Evolutionary conservation across 805 yeast genomes (phyloP), one percentile per base, ranked within the genome.

Genomic region (Scheffersomyces coipomensis): DNA sequence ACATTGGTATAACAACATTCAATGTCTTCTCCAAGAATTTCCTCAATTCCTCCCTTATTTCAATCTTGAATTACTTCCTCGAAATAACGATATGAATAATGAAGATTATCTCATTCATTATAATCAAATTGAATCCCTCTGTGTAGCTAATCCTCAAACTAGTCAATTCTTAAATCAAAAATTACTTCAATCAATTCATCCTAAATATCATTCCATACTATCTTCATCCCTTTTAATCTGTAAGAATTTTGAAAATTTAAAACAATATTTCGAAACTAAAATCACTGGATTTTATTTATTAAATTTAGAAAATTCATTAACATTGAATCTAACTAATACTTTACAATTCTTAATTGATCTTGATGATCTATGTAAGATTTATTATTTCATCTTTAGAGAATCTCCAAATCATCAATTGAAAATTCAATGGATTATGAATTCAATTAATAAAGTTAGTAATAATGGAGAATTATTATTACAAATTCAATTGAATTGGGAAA

Each of bases 381-480:
- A 53, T 33, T 19, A 19, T 16, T 30, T 50, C 13, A 33, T 52
- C 1, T 54, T 53, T 37, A 40, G 45, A 31, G 50, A 42, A 11
- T 9, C 9, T 3, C 49, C 58, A 8, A 26, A 37, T 6, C 35
- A 39, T 21, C 51, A 51, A 12, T 30, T 51, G 31, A 51, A 47
- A 35, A 39, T 49, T 9, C 45, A 53, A 19, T 54, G 59, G 59
- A 43, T 52, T 3, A 40, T 54, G 36, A 48, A 44, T 27, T 45
- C 52, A 9, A 39, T 54, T 33, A 45, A 42, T 32, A 49, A 43
- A 25, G 35, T 39, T 19, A 17, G 6, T 17, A 16, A 19, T 12
- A 37, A 45, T 27, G n/a, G 22, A 11, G 36, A 34, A 2, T 30
- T 51, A 17, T 38, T 38, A 13, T 13, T 33, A 15, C 38, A 42